Percentiles rank a stretch among this genome's conserved stretches.
These are phyloP conservation scores for Russula sp. DNA, from an alignment of 768 basidiomycete genomes.

Conservation along the genomic window DNA sequence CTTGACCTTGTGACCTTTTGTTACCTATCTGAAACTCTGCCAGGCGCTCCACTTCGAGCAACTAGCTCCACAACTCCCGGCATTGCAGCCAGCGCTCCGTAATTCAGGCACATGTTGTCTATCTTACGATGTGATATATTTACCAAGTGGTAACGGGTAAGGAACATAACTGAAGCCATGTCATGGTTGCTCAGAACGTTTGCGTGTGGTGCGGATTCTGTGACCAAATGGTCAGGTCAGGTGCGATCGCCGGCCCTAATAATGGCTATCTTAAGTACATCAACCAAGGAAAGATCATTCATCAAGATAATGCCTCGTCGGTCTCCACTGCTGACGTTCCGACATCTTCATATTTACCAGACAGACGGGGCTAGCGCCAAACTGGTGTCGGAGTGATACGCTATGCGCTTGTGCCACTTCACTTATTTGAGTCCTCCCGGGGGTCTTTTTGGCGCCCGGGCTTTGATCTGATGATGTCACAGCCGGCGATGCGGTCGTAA, in stretches of 20 bases:
- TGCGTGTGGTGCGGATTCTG: neutral
- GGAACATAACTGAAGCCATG: neutral
- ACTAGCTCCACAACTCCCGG: conserved; percentile 6
- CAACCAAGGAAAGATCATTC: neutral
- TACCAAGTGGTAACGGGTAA: too few species aligned
- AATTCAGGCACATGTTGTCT: neutral
- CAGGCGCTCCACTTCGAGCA: conserved; percentile 5
- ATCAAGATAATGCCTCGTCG: neutral
- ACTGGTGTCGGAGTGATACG: neutral
- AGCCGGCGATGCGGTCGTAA: neutral
- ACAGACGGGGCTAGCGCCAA: neutral
- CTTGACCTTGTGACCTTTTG: neutral
- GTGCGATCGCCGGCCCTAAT: neutral
- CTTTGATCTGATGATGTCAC: conserved; percentile 7
- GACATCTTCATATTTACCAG: neutral
- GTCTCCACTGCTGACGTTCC: neutral
- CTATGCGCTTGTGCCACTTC: neutral
- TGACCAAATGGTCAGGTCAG: neutral
- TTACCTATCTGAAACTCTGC: neutral
- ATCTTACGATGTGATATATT: neutral
- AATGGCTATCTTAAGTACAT: neutral
- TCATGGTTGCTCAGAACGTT: neutral
- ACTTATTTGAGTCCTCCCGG: too few species aligned
- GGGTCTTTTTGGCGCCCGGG: neutral
- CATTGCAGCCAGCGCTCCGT: conserved; percentile 11